Conservation (phyloP, 495 filamentous ascomycete species). For the Cercophora scortea region DNA sequence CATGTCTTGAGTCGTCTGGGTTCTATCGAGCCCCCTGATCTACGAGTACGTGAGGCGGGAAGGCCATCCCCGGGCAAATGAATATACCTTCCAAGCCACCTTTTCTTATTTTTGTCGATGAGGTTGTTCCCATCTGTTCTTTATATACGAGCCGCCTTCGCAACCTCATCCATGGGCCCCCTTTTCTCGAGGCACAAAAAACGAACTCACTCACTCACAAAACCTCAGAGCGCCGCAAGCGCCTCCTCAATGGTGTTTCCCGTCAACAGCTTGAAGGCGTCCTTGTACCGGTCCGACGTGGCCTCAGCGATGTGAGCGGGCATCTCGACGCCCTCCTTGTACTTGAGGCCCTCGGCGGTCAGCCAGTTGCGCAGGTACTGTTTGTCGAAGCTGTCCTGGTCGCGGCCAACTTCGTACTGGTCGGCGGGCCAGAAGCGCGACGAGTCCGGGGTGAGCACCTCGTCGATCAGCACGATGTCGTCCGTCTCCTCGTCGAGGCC, state of each 20-base stretch:
- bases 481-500: slow-evolving; percentile 66
- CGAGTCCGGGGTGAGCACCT: slow-evolving; percentile 80
- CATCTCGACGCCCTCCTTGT: slow-evolving; percentile 57
- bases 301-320: slow-evolving; percentile 55
- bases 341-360: slow-evolving; percentile 59
- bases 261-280: slow-evolving; percentile 34
- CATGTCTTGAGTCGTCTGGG: no score
- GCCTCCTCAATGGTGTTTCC: slow-evolving; percentile 36
- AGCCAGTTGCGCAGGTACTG: slow-evolving; percentile 88
- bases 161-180: no score
- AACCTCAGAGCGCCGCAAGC: slow-evolving; percentile 8
- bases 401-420: slow-evolving; percentile 60
- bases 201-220: not conserved
- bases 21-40: no score
- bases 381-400: slow-evolving; percentile 84
- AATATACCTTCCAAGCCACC: no score
- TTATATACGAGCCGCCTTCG: no score
- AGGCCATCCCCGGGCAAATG: no score
- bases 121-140: no score
- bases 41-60: no score
- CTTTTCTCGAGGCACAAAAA: not conserved
- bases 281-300: slow-evolving; percentile 47
- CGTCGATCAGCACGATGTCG: slow-evolving; percentile 80
- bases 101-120: no score
- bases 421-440: slow-evolving; percentile 84